Conservation (phyloP, 257 asterid genomes). For the Ballota nigra region DNA sequence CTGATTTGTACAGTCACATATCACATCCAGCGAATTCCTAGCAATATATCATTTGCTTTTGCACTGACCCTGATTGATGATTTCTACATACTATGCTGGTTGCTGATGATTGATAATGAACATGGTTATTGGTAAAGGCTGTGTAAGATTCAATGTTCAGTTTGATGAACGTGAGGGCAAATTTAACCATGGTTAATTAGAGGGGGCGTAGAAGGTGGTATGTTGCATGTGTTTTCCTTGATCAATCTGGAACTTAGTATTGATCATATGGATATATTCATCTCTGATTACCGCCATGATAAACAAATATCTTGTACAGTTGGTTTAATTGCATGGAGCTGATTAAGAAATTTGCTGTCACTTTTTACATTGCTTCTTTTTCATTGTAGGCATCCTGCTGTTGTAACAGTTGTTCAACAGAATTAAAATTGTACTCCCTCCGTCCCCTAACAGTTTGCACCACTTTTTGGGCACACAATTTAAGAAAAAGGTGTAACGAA, state of each 20-base stretch:
- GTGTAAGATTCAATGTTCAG: neutral
- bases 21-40: neutral
- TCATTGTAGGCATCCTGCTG: neutral
- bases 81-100: neutral
- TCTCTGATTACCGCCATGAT: neutral
- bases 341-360: neutral
- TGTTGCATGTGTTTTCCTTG: no score
- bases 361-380: neutral
- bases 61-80: neutral
- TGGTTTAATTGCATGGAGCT: neutral
- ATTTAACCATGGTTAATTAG: neutral
- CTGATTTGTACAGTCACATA: neutral
- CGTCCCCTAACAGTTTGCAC: no score
- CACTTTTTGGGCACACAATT: no score
- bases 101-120: neutral
- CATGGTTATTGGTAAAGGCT: neutral
- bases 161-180: neutral
- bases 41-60: no score
- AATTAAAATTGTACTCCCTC: no score
- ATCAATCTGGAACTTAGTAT: neutral
- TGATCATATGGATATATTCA: neutral
- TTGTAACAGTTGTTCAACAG: neutral
- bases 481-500: no score
- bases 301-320: neutral
- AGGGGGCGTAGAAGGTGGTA: neutral